These are phyloP conservation scores for Phytophthora nicotianae DNA, from an alignment of 352 stramenopile species.

Conservation along the genomic window DNA sequence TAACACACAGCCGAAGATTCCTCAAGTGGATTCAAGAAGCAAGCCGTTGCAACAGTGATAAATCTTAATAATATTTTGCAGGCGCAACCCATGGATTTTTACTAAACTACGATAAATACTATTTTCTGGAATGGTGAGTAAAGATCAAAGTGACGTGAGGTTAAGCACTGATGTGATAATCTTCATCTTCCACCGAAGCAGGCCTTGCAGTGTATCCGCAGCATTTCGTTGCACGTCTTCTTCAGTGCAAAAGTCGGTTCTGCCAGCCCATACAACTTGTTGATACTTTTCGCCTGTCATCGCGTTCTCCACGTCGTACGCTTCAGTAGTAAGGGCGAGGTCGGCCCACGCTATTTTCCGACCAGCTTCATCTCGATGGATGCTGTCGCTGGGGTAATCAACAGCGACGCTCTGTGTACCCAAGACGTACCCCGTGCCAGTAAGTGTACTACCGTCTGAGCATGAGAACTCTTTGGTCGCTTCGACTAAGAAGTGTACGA, in stretches of 20 bases:
- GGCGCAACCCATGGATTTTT: no score
- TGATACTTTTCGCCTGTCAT: constrained; percentile 24
- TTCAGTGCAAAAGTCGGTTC: constrained; percentile 37
- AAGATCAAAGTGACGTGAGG: constrained; percentile 3
- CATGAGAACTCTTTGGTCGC: constrained; percentile 1
- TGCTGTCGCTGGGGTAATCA: not conserved
- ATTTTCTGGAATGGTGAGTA: not conserved
- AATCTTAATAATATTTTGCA: no score
- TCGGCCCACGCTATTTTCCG: constrained; percentile 14
- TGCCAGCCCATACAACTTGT: constrained; percentile 34
- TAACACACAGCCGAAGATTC: no score
- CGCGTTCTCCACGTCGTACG: constrained; percentile 27
- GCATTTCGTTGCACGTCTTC: constrained; percentile 37
- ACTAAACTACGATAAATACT: no score
- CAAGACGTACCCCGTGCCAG: constrained; percentile 34
- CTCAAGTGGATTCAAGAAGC: no score
- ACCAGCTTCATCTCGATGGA: constrained; percentile 3
- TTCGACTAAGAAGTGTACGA: constrained; percentile 43
- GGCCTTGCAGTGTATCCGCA: constrained; percentile 36
- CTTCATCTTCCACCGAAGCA: constrained; percentile 40
- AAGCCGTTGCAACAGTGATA: no score
- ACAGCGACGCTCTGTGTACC: constrained; percentile 39
- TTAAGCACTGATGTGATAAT: constrained; percentile 29
- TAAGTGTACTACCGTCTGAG: not conserved
- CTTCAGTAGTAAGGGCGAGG: constrained; percentile 36